Percentiles rank a stretch among this genome's conserved stretches.
Evolutionary conservation across 2,329 filamentous ascomycete species (phyloP).

Genomic region (Lecanosticta acicola): DNA sequence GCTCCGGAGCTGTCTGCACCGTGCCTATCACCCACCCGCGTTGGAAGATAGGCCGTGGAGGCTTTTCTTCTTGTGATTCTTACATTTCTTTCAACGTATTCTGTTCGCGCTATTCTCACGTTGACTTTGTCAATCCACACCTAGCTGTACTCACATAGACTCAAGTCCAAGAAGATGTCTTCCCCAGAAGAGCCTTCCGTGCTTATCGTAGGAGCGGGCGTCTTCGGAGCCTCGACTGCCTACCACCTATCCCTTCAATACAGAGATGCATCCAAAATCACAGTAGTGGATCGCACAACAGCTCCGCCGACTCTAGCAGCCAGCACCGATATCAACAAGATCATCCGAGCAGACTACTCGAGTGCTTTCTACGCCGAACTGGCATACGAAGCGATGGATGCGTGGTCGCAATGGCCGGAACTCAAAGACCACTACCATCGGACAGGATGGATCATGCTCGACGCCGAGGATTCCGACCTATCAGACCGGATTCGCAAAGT

Average conservation of each 20-base stretch:
- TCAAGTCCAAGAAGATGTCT: no score
- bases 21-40: neutral
- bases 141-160: no score
- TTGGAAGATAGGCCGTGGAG: neutral
- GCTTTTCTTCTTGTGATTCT: no score
- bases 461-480: slow-evolving; percentile 44
- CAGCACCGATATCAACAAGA: slow-evolving; percentile 69
- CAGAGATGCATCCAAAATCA: slow-evolving; percentile 36
- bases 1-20: no score
- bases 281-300: slow-evolving; percentile 41
- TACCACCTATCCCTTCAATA: slow-evolving; percentile 41
- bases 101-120: no score
- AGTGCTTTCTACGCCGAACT: slow-evolving; percentile 27
- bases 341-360: slow-evolving; percentile 61
- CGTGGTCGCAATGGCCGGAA: slow-evolving; percentile 32
- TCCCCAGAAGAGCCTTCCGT: slow-evolving; percentile 27
- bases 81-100: no score
- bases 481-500: slow-evolving; percentile 50
- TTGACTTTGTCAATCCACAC: no score
- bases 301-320: slow-evolving; percentile 50
- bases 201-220: slow-evolving; percentile 33
- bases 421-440: slow-evolving; percentile 49
- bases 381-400: slow-evolving; percentile 36
- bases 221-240: slow-evolving; percentile 56
- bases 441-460: slow-evolving; percentile 56